phyloP scores from a whole-genome alignment of 2,329 filamentous ascomycete species.

The Orbilia blumenaviensis region DNA sequence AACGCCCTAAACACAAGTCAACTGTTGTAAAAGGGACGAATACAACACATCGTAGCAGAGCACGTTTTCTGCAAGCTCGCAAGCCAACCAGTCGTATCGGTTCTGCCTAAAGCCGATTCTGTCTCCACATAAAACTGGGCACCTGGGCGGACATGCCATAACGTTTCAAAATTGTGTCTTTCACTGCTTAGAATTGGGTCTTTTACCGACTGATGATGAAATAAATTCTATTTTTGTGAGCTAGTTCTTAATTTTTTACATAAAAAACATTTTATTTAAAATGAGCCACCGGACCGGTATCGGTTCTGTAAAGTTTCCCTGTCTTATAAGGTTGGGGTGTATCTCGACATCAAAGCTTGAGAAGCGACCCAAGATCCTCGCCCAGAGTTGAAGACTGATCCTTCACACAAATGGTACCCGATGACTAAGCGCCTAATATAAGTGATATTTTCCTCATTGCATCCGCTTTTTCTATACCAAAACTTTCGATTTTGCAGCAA shows the following conservation, averaged over 20 bases:
- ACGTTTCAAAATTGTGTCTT: not conserved
- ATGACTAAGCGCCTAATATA: slow-evolving; percentile 13
- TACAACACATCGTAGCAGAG: not conserved
- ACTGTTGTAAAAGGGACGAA: slow-evolving; percentile 9
- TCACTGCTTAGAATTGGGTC: not conserved
- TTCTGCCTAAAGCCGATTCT: not conserved
- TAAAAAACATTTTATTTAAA: not conserved
- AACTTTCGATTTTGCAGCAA: not conserved
- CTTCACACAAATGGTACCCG: not conserved
- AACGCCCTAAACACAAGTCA: not conserved
- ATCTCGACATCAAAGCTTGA: not conserved
- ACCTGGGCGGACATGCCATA: slow-evolving; percentile 1
- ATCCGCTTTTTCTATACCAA: not conserved
- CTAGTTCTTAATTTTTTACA: not conserved
- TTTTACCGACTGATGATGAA: not conserved
- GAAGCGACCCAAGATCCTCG: slow-evolving; percentile 2
- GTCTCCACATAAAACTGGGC: slow-evolving; percentile 14
- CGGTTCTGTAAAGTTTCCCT: not conserved
- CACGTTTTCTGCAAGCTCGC: not conserved
- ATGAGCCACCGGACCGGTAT: not conserved
- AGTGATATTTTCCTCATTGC: not conserved
- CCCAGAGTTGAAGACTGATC: not conserved
- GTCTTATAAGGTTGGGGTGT: not conserved
- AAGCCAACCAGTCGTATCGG: not conserved
- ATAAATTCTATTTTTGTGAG: not conserved